A percentile compares a stretch with the other conserved stretches of the same genome.
Evolutionary conservation across 768 basidiomycete genomes (phyloP).

Genomic region (Boletus rubroflammeus): DNA sequence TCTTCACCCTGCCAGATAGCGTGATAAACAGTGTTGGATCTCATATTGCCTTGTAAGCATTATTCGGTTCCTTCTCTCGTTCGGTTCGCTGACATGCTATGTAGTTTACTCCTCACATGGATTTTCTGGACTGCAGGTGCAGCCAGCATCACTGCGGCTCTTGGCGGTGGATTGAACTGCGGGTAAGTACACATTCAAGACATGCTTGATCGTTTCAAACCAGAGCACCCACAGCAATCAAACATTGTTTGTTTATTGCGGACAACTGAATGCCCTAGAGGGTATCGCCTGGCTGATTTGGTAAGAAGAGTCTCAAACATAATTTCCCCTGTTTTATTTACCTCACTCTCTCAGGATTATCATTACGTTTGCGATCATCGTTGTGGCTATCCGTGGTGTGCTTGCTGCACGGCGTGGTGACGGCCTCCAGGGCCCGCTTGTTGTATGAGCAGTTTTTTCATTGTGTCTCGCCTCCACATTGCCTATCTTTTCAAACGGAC

Average conservation of each 20-base stretch:
- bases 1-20: constrained; percentile 47
- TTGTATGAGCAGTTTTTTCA: constrained; percentile 25
- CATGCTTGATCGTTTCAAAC: neutral
- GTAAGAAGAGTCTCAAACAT: constrained; percentile 36
- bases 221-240: constrained; percentile 32
- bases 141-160: constrained; percentile 59
- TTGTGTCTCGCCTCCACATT: neutral
- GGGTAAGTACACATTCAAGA: constrained; percentile 34
- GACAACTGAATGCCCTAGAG: constrained; percentile 71
- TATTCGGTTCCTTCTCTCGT: neutral
- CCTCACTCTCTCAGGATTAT: constrained; percentile 46
- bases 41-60: constrained; percentile 59
- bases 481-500: constrained; percentile 4
- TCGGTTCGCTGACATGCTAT: constrained; percentile 2
- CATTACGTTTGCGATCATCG: constrained; percentile 55
- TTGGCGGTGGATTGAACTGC: constrained; percentile 74
- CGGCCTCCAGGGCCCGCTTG: constrained; percentile 57
- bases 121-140: constrained; percentile 75
- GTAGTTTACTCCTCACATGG: constrained; percentile 69
- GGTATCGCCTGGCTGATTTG: constrained; percentile 76
- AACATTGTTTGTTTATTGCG: constrained; percentile 56
- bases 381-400: constrained; percentile 60
- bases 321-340: neutral
- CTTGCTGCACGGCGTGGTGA: constrained; percentile 60
- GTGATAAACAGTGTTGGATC: constrained; percentile 58